Evolutionary conservation across 208 protist species (phyloP).

Genomic region (Trichomonas gallinae): DNA sequence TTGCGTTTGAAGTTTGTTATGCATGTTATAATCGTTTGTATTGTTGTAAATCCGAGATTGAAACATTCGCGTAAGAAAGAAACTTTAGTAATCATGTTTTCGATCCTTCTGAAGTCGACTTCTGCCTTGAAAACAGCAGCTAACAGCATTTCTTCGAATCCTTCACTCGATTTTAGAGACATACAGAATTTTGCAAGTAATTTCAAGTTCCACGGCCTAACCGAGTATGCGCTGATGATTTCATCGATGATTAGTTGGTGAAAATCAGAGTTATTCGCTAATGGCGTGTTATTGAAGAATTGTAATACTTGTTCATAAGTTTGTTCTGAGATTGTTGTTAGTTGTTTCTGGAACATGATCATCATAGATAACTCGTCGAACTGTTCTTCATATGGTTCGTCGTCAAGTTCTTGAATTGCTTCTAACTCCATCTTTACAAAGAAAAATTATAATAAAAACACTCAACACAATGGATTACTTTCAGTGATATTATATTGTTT

Average conservation of each 20-base stretch:
- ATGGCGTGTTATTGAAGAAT: background rate
- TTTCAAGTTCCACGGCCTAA: background rate
- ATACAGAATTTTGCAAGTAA: background rate
- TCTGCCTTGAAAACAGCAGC: background rate
- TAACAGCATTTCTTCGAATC: background rate
- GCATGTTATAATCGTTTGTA: background rate
- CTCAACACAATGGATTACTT: too few species aligned
- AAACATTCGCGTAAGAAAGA: background rate
- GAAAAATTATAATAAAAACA: too few species aligned
- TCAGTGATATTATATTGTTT: too few species aligned
- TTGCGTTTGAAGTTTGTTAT: background rate
- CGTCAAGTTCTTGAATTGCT: background rate
- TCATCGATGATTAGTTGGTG: background rate
- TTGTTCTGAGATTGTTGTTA: background rate
- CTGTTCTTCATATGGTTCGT: background rate
- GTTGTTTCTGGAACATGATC: background rate
- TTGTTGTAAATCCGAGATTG: background rate
- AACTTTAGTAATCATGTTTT: background rate
- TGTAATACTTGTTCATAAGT: background rate
- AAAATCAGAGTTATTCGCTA: background rate
- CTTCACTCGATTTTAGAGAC: background rate
- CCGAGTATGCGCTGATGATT: background rate
- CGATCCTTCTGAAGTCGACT: background rate
- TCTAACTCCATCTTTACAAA: background rate
- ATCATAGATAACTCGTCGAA: background rate